A percentile compares a stretch with the other conserved stretches of the same genome.
phyloP scores from a whole-genome alignment of 2,329 filamentous ascomycete genomes.

The Cordyceps pruinosa region DNA sequence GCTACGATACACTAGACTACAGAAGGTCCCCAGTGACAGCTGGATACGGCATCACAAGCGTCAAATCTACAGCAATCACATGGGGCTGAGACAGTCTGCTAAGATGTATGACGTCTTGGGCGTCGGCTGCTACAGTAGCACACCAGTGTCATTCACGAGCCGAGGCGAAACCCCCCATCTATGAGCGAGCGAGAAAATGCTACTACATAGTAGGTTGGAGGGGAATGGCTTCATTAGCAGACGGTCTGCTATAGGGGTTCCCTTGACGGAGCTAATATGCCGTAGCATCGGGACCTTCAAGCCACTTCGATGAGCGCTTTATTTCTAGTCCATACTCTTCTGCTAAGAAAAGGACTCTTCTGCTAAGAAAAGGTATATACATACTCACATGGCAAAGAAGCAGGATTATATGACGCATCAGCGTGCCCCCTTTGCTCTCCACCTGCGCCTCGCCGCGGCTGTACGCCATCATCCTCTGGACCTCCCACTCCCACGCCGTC shows the following conservation, averaged over 20 bases:
- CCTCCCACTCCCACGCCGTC: neutral
- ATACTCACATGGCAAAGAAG: too few species aligned
- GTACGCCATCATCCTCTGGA: neutral
- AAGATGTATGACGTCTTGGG: slow-evolving; percentile 5
- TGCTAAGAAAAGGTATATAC: too few species aligned
- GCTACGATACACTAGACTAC: too few species aligned
- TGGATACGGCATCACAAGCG: neutral
- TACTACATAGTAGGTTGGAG: too few species aligned
- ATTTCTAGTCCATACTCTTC: too few species aligned
- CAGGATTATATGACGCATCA: too few species aligned
- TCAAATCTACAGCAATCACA: neutral
- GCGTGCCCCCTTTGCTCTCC: neutral
- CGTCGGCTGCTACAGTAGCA: neutral
- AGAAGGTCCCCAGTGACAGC: neutral
- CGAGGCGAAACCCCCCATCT: neutral
- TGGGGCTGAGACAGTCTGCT: slow-evolving; percentile 2
- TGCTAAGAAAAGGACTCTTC: too few species aligned
- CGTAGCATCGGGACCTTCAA: too few species aligned
- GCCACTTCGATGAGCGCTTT: too few species aligned
- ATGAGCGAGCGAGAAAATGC: neutral
- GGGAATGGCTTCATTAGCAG: neutral
- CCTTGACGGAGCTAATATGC: too few species aligned
- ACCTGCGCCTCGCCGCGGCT: neutral
- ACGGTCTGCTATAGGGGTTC: too few species aligned
- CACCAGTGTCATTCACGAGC: neutral